These are phyloP conservation scores for Polyporus arcularius DNA, from an alignment of 768 basidiomycete genomes.

Conservation along the genomic window DNA sequence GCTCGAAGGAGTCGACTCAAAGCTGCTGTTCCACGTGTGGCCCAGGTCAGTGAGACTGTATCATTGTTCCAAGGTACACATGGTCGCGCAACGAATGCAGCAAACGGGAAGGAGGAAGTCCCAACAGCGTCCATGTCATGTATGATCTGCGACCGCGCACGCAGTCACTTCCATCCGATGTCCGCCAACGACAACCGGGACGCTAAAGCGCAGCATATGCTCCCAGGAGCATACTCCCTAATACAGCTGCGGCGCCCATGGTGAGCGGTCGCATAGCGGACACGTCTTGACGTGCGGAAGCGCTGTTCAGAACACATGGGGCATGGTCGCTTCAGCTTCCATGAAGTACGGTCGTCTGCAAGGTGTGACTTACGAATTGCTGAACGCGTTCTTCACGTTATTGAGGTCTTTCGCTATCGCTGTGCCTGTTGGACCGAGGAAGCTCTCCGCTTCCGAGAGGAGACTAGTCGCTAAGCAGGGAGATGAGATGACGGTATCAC, in stretches of 20 bases:
- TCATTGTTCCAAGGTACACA: no score
- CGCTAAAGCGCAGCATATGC: constrained; percentile 7
- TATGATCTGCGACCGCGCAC: no score
- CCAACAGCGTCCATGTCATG: no score
- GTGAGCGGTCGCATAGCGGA: not conserved
- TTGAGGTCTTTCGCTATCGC: not conserved
- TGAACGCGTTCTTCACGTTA: not conserved
- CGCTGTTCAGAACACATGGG: not conserved
- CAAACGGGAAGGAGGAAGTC: no score
- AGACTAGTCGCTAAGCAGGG: not conserved
- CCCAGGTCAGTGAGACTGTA: no score
- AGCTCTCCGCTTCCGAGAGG: not conserved
- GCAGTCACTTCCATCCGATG: no score
- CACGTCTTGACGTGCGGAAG: not conserved
- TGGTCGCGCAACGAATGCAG: no score
- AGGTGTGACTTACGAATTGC: not conserved
- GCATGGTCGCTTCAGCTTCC: not conserved
- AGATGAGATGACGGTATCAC: not conserved
- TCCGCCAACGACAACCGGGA: no score
- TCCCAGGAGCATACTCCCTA: constrained; percentile 11
- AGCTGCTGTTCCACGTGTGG: no score
- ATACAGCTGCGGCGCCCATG: not conserved
- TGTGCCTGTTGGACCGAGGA: not conserved
- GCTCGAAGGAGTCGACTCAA: no score
- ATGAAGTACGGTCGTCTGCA: not conserved